Evolutionary conservation across 1,284 basidiomycete species (phyloP), one percentile per base, ranked within the genome.

Genomic region (Sanghuangporus sanghuang): DNA sequence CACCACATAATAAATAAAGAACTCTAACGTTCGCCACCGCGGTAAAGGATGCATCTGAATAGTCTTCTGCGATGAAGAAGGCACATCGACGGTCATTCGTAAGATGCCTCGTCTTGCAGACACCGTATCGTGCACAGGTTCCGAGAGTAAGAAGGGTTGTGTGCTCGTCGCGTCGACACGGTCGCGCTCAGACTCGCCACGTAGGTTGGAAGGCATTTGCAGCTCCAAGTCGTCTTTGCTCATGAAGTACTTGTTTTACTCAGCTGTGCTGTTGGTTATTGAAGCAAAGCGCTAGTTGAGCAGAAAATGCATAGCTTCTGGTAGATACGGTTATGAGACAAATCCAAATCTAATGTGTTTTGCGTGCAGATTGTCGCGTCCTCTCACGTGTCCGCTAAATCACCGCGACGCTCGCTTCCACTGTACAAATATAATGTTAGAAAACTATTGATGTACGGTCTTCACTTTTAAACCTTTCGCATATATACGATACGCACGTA

Each of bases 1-100:
- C 1, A 88, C 78, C 32, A 87, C 66, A 65, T 81, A 86, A 77
- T 98, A 98, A 59, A 90, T 71, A 65, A 84, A 78, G 77, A 97
- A 98, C 74, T 98, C 96, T 16, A 78, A 74, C 0, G 93, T 92
- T 54, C 75, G 76, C 96, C 96, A 98, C 77, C 91, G 74, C 35
- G 85, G 68, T 2, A 76, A 77, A 6, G 75, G 74, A 52, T 69
- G 72, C 23, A 62, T 55, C 63, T 65, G 57, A 23, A 36, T 52
- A 23, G 36, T 21, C 36, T 53, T 59, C 21, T 39, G 57, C n/a
- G 48, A 14, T 38, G 57, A 21, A 35, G 40, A 18, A 3, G 62
- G 62, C 27, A 54, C 59, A 12, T 66, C 59, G 16, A 63, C 65
- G 5, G 65, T 66, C 14, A 66, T 18, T 11, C 50, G 57, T 3